Percentiles rank a stretch among this genome's conserved stretches.
Evolutionary conservation across 1,284 basidiomycete species (phyloP).

Genomic region (Cryptococcus jaspeensis): DNA sequence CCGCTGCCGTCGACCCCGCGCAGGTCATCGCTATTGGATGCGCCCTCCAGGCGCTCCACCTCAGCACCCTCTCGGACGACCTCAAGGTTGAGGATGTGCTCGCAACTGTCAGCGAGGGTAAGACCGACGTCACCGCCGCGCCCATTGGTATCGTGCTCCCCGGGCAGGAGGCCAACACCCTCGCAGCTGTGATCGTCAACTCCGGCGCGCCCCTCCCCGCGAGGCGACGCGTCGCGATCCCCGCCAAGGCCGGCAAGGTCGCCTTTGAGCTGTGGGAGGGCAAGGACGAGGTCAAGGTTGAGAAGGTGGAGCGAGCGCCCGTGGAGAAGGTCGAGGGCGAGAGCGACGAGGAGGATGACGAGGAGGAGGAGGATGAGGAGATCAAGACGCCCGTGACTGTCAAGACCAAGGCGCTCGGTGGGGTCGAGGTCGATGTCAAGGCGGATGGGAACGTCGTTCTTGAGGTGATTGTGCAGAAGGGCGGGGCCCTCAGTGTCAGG

Average conservation of each 20-base stretch:
- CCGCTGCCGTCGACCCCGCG: constrained; percentile 73
- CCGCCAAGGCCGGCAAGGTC: constrained; percentile 62
- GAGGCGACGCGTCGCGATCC: constrained; percentile 67
- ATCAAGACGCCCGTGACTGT: constrained; percentile 67
- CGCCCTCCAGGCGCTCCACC: constrained; percentile 77
- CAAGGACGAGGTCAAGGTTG: constrained; percentile 72
- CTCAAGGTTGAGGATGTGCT: constrained; percentile 53
- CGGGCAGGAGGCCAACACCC: constrained; percentile 55
- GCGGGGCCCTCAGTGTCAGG: constrained; percentile 53
- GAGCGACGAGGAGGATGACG: constrained; percentile 61
- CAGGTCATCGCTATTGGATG: constrained; percentile 86
- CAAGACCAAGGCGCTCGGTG: constrained; percentile 57
- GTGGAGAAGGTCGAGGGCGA: constrained; percentile 40
- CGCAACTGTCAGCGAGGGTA: constrained; percentile 57
- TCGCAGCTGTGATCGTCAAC: constrained; percentile 62
- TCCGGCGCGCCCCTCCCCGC: constrained; percentile 77
- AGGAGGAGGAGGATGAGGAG: constrained; percentile 66
- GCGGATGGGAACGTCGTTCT: constrained; percentile 62
- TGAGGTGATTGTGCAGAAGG: constrained; percentile 59
- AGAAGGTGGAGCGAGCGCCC: constrained; percentile 58
- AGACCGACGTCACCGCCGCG: constrained; percentile 59
- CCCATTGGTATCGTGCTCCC: constrained; percentile 82
- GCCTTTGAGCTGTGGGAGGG: constrained; percentile 87
- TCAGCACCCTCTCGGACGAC: constrained; percentile 57
- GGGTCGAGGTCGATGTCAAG: constrained; percentile 57